Evolutionary conservation across 208 protist species (phyloP).

Genomic region (Trypanosoma mega): DNA sequence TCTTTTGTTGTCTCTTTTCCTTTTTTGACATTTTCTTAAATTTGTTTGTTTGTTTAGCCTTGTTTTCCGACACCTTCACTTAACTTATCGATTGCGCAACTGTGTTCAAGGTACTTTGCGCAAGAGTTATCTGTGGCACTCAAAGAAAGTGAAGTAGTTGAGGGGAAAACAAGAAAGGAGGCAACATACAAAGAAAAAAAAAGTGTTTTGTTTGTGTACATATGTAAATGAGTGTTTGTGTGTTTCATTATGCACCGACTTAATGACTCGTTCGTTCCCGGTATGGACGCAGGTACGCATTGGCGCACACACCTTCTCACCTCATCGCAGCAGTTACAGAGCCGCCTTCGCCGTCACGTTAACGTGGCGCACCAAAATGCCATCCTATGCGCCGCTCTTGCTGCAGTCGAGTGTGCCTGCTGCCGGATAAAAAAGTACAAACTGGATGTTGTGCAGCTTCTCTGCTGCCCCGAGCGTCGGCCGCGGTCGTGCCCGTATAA

Average conservation of each 20-base stretch:
- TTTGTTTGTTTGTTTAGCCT: too few species aligned
- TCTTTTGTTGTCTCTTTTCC: too few species aligned
- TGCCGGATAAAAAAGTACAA: neutral
- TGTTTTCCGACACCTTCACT: too few species aligned
- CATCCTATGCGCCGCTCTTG: neutral
- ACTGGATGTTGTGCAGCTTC: neutral
- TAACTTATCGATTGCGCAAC: too few species aligned
- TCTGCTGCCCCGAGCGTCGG: slow-evolving; percentile 1
- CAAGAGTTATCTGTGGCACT: too few species aligned
- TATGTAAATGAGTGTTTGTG: neutral
- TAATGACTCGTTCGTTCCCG: neutral
- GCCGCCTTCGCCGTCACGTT: too few species aligned
- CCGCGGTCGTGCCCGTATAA: neutral
- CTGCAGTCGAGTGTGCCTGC: neutral
- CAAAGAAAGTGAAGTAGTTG: too few species aligned
- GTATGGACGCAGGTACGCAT: neutral
- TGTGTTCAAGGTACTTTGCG: too few species aligned
- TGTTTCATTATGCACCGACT: neutral
- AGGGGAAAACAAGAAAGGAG: too few species aligned
- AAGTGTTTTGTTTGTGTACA: neutral
- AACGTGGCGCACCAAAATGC: neutral
- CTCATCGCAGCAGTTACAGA: too few species aligned
- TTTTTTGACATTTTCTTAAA: too few species aligned
- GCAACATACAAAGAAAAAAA: too few species aligned
- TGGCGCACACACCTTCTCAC: neutral